A percentile compares a stretch with the other conserved stretches of the same genome.
Conservation (phyloP, 1,284 basidiomycete genomes). For the Tilletia setariae region DNA sequence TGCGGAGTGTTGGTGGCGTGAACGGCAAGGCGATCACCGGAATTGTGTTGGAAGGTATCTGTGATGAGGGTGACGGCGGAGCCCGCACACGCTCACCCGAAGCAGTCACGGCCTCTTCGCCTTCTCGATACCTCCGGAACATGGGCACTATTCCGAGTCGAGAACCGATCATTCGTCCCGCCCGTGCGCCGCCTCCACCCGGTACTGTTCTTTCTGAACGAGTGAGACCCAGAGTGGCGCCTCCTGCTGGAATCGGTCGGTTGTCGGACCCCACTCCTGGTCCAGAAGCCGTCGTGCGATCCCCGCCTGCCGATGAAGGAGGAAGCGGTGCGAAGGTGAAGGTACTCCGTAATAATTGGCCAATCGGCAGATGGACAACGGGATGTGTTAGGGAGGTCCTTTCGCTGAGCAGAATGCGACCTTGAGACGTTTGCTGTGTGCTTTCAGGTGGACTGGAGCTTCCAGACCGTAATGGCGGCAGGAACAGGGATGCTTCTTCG, state of each 20-base stretch:
- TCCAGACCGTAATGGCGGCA: neutral
- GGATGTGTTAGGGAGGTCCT: conserved; percentile 9
- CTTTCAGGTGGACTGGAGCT: neutral
- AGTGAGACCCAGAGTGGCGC: neutral
- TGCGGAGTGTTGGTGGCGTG: neutral
- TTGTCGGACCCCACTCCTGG: neutral
- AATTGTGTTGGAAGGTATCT: neutral
- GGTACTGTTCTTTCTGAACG: neutral
- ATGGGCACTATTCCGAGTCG: neutral
- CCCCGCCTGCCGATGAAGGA: neutral
- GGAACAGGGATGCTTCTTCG: conserved; percentile 11
- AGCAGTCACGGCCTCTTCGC: neutral
- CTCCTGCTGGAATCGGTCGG: neutral
- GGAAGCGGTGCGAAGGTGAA: neutral
- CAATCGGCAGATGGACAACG: neutral
- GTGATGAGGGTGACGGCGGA: neutral
- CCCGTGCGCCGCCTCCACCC: neutral
- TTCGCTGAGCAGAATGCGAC: neutral
- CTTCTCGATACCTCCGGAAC: conserved; percentile 5
- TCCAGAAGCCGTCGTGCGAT: neutral
- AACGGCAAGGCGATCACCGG: conserved; percentile 8
- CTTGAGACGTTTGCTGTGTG: neutral
- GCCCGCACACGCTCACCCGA: neutral
- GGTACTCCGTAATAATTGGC: neutral
- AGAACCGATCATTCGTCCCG: neutral